phyloP scores from a whole-genome alignment of 2,329 filamentous ascomycete species.

The Trichophyton benhamiae region DNA sequence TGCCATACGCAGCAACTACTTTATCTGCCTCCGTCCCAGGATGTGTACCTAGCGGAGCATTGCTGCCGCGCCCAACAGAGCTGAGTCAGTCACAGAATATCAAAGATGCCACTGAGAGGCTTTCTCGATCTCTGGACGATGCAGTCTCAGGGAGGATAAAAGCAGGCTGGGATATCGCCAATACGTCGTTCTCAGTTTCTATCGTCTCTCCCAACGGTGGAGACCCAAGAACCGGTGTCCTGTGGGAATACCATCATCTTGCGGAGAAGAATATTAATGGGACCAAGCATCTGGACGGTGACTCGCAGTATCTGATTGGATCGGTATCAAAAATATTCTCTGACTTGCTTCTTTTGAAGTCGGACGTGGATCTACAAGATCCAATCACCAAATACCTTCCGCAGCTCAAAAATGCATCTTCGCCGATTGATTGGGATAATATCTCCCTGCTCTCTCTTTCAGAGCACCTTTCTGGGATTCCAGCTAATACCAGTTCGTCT shows the following conservation, averaged over 20 bases:
- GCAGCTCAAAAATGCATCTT: conserved; percentile 16
- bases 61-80: conserved; percentile 24
- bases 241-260: conserved; percentile 36
- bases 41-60: background rate
- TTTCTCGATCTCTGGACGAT: conserved; percentile 21
- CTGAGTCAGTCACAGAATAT: conserved; percentile 20
- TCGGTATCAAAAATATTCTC: conserved; percentile 33
- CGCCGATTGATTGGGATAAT: conserved; percentile 25
- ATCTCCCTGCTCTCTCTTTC: conserved; percentile 30
- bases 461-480: conserved; percentile 27
- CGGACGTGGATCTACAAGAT: conserved; percentile 24
- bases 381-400: conserved; percentile 28
- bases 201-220: conserved; percentile 24
- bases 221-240: conserved; percentile 12
- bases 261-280: conserved; percentile 25
- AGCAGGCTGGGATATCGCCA: conserved; percentile 26
- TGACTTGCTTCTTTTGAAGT: conserved; percentile 27
- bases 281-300: conserved; percentile 21
- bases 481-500: conserved; percentile 26
- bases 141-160: conserved; percentile 23
- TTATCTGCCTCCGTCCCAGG: background rate
- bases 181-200: conserved; percentile 31
- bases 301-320: conserved; percentile 34
- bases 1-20: background rate
- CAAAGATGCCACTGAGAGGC: conserved; percentile 18